These are phyloP conservation scores for Botrytis deweyae DNA, from an alignment of 2,329 filamentous ascomycete genomes.

Conservation along the genomic window DNA sequence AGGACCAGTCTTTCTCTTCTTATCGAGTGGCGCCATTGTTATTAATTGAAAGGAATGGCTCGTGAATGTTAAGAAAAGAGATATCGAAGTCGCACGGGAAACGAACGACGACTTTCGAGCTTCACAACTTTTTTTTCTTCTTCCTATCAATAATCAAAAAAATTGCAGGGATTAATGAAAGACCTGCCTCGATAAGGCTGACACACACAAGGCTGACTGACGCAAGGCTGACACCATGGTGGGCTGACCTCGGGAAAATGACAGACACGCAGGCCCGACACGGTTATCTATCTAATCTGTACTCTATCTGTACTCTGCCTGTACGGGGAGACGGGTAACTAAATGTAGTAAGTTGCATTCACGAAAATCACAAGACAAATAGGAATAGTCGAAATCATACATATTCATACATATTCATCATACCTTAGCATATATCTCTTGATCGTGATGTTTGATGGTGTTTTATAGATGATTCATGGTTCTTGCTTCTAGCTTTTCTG, in stretches of 20 bases:
- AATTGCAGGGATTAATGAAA: slow-evolving; percentile 7
- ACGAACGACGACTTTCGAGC: neutral
- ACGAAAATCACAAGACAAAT: neutral
- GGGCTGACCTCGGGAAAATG: neutral
- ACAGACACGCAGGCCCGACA: neutral
- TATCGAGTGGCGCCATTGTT: slow-evolving; percentile 40
- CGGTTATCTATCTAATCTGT: neutral
- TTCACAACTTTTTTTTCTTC: slow-evolving; percentile 26
- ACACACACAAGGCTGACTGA: neutral
- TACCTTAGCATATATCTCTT: neutral
- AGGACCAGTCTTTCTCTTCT: slow-evolving; percentile 38
- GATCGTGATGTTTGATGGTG: neutral
- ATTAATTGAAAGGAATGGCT: neutral
- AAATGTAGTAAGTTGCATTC: neutral
- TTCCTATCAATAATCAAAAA: slow-evolving; percentile 7
- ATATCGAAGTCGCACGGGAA: slow-evolving; percentile 8
- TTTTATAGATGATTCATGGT: neutral
- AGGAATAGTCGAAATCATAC: neutral
- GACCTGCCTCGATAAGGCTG: neutral
- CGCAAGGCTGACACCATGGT: neutral
- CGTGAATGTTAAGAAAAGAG: slow-evolving; percentile 3
- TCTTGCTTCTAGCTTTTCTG: neutral
- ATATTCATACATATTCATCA: neutral
- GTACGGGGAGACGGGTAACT: neutral
- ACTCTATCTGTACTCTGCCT: neutral